Evolutionary conservation across 2,329 filamentous ascomycete species (phyloP), one percentile per base, ranked within the genome.

Genomic region (Albifimbria verrucaria): DNA sequence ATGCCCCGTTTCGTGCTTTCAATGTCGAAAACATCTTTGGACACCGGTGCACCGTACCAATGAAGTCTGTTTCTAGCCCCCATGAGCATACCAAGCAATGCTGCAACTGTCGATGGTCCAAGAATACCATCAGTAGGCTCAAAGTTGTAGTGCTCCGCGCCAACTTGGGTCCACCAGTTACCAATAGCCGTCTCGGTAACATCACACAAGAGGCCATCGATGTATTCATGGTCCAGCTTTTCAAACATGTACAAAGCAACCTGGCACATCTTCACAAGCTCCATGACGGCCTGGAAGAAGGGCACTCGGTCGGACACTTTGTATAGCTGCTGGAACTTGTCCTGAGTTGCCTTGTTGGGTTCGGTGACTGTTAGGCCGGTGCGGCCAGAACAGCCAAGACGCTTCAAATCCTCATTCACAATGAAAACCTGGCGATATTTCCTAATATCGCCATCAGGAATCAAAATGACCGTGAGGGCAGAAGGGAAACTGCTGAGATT

Each of bases 121-220:
- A 99, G 75, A 21, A 96, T 92, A 12, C 93, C 93, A 71, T 99
- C 94, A 10, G 88, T 89, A 2, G 94, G 93, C 69, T 97, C 94
- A 28, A 92, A 83, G 52, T 93, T 95, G 75, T 93, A 97, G 64
- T 94, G 87, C 59, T 97, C 93, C 1, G 87, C 87, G 2, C 94
- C 94, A 55, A 97, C 88, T 63, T 96, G 90, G 1, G 89, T 87
- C 94, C 94, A 97, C 94, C 94, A 99, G 68, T 97, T 90, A 56
- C 87, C 88, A 62, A 97, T 85, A 2, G 92, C 91, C 56, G 82
- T 87, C 68, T 99, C 94, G 0, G 94, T 97, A 43, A 94, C 79
- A 72, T 99, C 94, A 68, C 94, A 99, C 3, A 99, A 80, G 22
- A 97, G 74, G 0, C 94, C 94, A 64, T 99, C 94, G 7, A 90